Base-by-base conservation (phyloP, 2,329 filamentous ascomycete genomes). In the Westerdykella ornata region DNA sequence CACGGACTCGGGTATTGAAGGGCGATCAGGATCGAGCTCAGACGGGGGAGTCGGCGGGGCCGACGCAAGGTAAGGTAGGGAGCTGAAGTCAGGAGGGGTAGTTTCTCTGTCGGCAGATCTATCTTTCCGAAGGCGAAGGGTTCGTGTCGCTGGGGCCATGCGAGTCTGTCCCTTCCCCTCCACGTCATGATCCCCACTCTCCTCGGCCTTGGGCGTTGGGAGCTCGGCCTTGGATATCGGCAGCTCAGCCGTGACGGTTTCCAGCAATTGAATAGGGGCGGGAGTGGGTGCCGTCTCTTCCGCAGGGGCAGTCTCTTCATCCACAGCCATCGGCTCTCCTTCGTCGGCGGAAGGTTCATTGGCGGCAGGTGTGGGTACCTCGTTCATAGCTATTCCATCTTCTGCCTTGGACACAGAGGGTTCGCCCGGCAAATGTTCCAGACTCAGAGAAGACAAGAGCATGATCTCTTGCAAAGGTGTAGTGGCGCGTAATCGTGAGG, bases 21-120 rank as follows among this genome's bases (percentile, higher is more conserved):
- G 49, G 14, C 53, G 64, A 19, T 71, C 65, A 37, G 64, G 65
- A 16, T 67, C 66, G 4, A 58, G 61, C 22, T 72, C 67, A 12
- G 70, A 70, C 2, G 72, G 47, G 5, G 70, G 66, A 22, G 68
- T 69, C 8, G 61, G 66, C 5, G 67, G 67, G 7, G 61, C 61
- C 41, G 72, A 72, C 20, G 62, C 53, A 39, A 74, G 59, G 43
- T 71, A 73, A 2, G 72, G 72, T 4, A 75, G 56, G 12, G 55
- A 57, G 31, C 68, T 65, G 4, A 66, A 53, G 41, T 72, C 70
- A 9, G 68, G 65, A 33, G 30, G 30, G 29, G 58, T 65, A 5
- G 54, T 54, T 35, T 68, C 61, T n/a, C 58, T 56, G 15, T 66
- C 61, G 8, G 51, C 42, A 33, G 60, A 60, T 3, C 47, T 42